A percentile compares a stretch with the other conserved stretches of the same genome.
phyloP scores from a whole-genome alignment of 768 basidiomycete genomes.

The Grammothele lineata region DNA sequence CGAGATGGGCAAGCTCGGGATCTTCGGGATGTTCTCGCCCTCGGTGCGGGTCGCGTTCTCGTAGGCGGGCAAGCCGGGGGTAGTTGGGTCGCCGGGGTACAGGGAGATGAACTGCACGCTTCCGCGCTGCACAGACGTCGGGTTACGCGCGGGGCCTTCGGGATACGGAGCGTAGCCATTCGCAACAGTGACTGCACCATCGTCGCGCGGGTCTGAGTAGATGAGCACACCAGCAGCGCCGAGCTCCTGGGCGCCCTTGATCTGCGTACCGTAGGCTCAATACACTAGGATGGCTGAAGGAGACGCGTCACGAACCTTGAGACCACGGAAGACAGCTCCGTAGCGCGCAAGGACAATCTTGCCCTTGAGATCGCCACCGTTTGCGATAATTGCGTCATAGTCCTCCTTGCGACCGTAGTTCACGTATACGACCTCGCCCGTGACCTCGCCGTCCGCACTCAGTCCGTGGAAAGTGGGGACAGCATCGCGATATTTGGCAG shows the following conservation, averaged over 20 bases:
- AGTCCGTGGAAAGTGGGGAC: slow-evolving; percentile 84
- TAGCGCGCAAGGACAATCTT: slow-evolving; percentile 80
- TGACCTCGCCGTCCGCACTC: slow-evolving; percentile 72
- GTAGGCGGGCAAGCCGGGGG: slow-evolving; percentile 86
- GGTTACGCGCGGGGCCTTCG: slow-evolving; percentile 84
- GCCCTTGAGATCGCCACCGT: slow-evolving; percentile 70
- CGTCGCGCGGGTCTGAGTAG: slow-evolving; percentile 83
- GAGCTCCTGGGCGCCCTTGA: slow-evolving; percentile 77
- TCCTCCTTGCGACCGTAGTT: slow-evolving; percentile 78
- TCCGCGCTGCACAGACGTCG: slow-evolving; percentile 82
- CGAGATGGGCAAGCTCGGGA: slow-evolving; percentile 85
- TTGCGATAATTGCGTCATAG: slow-evolving; percentile 57
- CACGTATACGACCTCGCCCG: slow-evolving; percentile 69
- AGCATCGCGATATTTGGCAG: slow-evolving; percentile 56
- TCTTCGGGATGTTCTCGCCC: slow-evolving; percentile 62
- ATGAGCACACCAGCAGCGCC: slow-evolving; percentile 79
- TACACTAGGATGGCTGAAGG: not conserved
- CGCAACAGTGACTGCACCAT: slow-evolving; percentile 69
- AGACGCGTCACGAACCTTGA: slow-evolving; percentile 55
- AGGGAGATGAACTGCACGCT: slow-evolving; percentile 64
- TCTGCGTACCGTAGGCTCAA: slow-evolving; percentile 41
- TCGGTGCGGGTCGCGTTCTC: slow-evolving; percentile 64
- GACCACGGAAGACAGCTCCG: slow-evolving; percentile 74
- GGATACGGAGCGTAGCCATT: slow-evolving; percentile 82
- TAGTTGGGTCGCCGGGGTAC: slow-evolving; percentile 73